Evolutionary conservation across 164 flowering plant genomes (phyloP), one percentile per base, ranked within the genome.

Genomic region (Malania oleifera): DNA sequence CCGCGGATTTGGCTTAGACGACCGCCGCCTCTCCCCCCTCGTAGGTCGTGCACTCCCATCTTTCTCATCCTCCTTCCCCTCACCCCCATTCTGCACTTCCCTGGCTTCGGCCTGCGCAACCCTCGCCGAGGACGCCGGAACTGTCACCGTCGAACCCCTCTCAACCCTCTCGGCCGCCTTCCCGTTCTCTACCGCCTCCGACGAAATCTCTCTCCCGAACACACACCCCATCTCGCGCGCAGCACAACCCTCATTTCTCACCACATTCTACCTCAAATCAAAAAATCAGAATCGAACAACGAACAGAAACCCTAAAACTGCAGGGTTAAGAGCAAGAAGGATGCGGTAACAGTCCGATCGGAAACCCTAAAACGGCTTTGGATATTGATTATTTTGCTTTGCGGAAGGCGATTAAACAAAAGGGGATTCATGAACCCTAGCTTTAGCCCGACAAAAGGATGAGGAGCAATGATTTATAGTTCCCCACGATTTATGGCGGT

Each of bases 1-100:
- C 64, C 79, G 66, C 8, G 79, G 82, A 73, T 82, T 80, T 22
- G 80, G 80, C 75, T 46, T 74, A 15, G 69, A 37, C 5, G 73
- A 63, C 46, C 80, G 64, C 59, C 79, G 68, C 63, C 72, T 59
- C 65, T 72, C 77, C 20, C 77, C 64, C 14, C 64, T 54, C 2
- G n/a, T n/a, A n/a, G 52, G 53, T 47, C 66, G 43, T 2, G 35
- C 51, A 52, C 50, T 64, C 43, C 53, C 68, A 24, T 65, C 73
- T 19, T 46, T 59, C 48, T 64, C 60, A 70, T 41, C 73, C 70
- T 59, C 73, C 49, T 65, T 53, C 70, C 69, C 52, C 39, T 55
- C 64, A 25, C 60, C 70, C 34, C 71, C 75, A 57, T 70, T 69
- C 25, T 62, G 59, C 28, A 53, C 63, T 53, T 63, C 20, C 52